Evolutionary conservation across 2,329 filamentous ascomycete genomes (phyloP), one percentile per base, ranked within the genome.

Genomic region (Parastagonospora avenae): DNA sequence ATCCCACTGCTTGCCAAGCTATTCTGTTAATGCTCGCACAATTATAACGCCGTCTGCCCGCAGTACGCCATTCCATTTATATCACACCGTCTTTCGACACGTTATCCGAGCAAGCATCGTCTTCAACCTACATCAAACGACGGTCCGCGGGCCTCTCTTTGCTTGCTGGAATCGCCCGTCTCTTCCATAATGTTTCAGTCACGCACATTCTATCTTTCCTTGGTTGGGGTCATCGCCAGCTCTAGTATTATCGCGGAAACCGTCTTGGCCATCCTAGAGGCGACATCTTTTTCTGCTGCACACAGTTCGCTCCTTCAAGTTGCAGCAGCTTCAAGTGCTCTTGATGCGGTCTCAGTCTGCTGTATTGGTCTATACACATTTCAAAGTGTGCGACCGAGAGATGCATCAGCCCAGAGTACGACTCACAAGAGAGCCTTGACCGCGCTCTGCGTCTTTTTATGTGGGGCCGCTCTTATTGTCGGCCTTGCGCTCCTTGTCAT

Each of bases 201-300:
- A 60, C 66, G 64, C 45, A 67, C 63, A 49, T 57, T 62, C 39
- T 71, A 62, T 48, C 54, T 70, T 46, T 71, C 66, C 36, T 56
- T 72, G 41, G 48, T 75, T 7, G 68, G 72, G 14, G 59, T 63
- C 33, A 49, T 70, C 19, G 66, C 73, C 28, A 67, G 68, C 54
- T 66, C 70, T 35, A 63, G 69, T 50, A 75, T 68, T 39, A 61
- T 70, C 42, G 64, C 65, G n/a, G 64, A 71, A 31, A 59, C 71
- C n/a, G 57, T 72, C 28, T 56, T 75, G 33, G 61, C 68, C 10
- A 64, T 75, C n/a, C 52, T 76, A 15, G 67, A 75, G 37, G 64
- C 73, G 3, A 55, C 61, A 8, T 68, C 71, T n/a, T 54, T 74
- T 36, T 67, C 63, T 15, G 46, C 46, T 28, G 52, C 65, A 30